A percentile compares a stretch with the other conserved stretches of the same genome.
These are phyloP conservation scores for Arthrinium phaeospermum DNA, from an alignment of 2,329 filamentous ascomycete species.

Conservation along the genomic window DNA sequence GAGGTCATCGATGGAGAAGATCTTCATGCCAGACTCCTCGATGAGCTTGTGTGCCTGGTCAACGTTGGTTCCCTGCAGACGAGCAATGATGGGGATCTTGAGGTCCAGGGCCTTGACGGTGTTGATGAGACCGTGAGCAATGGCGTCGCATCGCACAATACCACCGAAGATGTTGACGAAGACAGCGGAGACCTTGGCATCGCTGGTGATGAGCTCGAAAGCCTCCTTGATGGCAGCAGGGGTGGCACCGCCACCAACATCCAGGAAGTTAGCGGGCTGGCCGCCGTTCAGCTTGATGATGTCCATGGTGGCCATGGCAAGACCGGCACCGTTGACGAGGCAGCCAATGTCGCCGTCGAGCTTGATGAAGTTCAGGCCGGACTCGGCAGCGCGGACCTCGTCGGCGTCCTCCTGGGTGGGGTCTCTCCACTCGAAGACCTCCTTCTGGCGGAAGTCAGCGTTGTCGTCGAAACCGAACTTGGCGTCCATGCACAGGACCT, in stretches of 20 bases:
- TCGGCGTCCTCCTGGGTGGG: conserved; percentile 95
- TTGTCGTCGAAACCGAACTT: conserved; percentile 99
- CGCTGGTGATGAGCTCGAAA: conserved; percentile 98
- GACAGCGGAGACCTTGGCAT: conserved; percentile 97
- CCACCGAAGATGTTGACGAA: conserved; percentile 99
- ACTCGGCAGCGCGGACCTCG: conserved; percentile 95
- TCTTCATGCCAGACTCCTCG: conserved; percentile 98
- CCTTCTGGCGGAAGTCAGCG: conserved; percentile 97
- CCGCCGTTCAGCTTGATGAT: conserved; percentile 99
- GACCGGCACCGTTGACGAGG: conserved; percentile 97
- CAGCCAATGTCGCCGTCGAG: conserved; percentile 99
- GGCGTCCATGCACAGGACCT: conserved; percentile 99
- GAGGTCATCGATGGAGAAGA: conserved; percentile 98
- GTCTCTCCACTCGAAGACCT: conserved; percentile 93
- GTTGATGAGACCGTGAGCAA: conserved; percentile 93
- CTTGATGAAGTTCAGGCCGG: conserved; percentile 99
- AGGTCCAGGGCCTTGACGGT: conserved; percentile 95
- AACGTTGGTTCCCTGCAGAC: conserved; percentile 98
- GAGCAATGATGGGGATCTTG: conserved; percentile 93
- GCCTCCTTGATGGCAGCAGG: conserved; percentile 96
- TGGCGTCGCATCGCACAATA: conserved; percentile 97
- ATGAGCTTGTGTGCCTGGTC: conserved; percentile 90
- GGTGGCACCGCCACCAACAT: conserved; percentile 97
- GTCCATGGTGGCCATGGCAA: conserved; percentile 99
- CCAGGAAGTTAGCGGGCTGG: conserved; percentile 95